phyloP scores from a whole-genome alignment of 208 protist genomes.

The Crithidia thermophila region DNA sequence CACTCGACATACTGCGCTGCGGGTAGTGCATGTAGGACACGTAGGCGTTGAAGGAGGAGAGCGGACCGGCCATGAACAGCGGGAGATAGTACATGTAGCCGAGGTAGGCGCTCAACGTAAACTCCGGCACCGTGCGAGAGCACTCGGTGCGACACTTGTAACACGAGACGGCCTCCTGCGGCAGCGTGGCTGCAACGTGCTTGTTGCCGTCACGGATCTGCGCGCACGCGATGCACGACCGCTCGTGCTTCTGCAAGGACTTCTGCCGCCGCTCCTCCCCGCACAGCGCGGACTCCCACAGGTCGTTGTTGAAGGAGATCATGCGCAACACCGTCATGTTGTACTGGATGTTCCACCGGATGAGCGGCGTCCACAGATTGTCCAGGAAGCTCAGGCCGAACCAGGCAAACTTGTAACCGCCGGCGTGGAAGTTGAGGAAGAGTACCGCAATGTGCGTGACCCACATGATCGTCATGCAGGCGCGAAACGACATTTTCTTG shows the following conservation, averaged over 20 bases:
- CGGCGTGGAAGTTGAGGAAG: slow-evolving; percentile 43
- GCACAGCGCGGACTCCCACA: slow-evolving; percentile 34
- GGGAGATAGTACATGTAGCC: slow-evolving; percentile 89
- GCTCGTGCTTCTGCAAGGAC: slow-evolving; percentile 27
- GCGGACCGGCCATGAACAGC: slow-evolving; percentile 87
- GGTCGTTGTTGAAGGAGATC: slow-evolving; percentile 75
- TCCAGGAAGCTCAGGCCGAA: slow-evolving; percentile 47
- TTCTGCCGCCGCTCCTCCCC: slow-evolving; percentile 7
- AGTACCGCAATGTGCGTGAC: slow-evolving; percentile 43
- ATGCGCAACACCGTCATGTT: slow-evolving; percentile 74
- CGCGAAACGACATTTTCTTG: slow-evolving; percentile 35
- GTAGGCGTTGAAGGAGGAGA: slow-evolving; percentile 89
- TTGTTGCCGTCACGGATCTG: slow-evolving; percentile 35
- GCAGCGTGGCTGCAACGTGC: slow-evolving; percentile 1
- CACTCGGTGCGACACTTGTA: slow-evolving; percentile 59
- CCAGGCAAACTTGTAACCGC: slow-evolving; percentile 46
- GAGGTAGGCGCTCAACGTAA: slow-evolving; percentile 60
- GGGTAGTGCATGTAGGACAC: slow-evolving; percentile 71
- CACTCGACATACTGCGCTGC: slow-evolving; percentile 28
- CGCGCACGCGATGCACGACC: slow-evolving; percentile 48
- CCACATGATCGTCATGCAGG: slow-evolving; percentile 58
- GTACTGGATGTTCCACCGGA: slow-evolving; percentile 69
- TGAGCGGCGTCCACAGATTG: slow-evolving; percentile 21
- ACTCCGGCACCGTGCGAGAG: slow-evolving; percentile 45
- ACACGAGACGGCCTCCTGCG: slow-evolving; percentile 35